Evolutionary conservation across 179 eudicot genomes (phyloP).

Genomic region (Drosera spatulata): DNA sequence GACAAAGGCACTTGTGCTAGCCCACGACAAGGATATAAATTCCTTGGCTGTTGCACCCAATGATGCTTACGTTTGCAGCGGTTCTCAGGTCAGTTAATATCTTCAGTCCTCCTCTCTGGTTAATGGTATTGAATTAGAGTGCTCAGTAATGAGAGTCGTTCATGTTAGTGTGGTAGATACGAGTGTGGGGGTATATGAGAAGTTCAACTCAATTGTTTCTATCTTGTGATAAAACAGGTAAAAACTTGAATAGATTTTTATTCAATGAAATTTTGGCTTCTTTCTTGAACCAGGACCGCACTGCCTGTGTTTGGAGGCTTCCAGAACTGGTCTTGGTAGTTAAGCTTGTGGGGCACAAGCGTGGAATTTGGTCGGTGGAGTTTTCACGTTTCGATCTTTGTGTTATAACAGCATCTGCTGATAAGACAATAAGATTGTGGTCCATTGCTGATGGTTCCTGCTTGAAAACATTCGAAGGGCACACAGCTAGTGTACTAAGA

Average conservation of each 20-base stretch:
- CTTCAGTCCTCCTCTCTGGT: background rate
- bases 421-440: conserved; percentile 93
- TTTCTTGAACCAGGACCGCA: conserved; percentile 54
- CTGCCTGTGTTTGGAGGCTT: conserved; percentile 87
- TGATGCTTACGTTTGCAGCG: conserved; percentile 88
- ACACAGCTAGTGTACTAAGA: conserved; percentile 78
- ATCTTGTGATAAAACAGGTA: too few relatives aligned
- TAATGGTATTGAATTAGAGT: background rate
- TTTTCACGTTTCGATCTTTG: conserved; percentile 95
- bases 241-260: background rate
- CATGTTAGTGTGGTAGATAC: too few relatives aligned
- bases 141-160: too few relatives aligned
- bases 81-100: conserved; percentile 66
- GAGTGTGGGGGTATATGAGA: too few relatives aligned
- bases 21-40: conserved; percentile 94
- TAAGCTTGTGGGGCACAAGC: conserved; percentile 78
- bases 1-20: conserved; percentile 81
- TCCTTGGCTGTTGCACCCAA: conserved; percentile 79
- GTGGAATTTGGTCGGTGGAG: conserved; percentile 95
- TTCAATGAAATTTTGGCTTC: background rate
- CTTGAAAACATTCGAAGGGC: conserved; percentile 92
- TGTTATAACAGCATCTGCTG: conserved; percentile 93
- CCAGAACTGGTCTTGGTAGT: conserved; percentile 72
- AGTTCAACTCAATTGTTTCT: too few relatives aligned
- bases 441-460: conserved; percentile 88